Percentiles rank a stretch among this genome's conserved stretches.
Conservation (phyloP, 1,284 basidiomycete genomes). For the Cryptococcus sp. region DNA sequence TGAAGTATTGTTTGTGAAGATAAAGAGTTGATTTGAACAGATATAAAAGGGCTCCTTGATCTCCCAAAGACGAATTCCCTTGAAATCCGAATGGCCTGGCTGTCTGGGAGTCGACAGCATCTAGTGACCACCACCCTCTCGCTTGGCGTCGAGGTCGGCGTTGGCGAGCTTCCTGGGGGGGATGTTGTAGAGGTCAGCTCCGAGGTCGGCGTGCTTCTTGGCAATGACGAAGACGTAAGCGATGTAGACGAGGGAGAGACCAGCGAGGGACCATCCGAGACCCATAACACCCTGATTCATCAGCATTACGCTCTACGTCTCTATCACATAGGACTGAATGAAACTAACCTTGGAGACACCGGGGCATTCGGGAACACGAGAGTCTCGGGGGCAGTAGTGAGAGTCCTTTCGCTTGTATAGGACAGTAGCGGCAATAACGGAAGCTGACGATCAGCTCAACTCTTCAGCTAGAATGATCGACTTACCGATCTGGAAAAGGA, state of each 20-base stretch:
- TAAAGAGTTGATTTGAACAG: too few relatives aligned
- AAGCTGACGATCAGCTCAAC: constrained; percentile 5
- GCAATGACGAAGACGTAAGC: constrained; percentile 18
- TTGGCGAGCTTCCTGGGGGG: constrained; percentile 9
- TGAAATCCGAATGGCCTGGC: not conserved
- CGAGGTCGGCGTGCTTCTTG: not conserved
- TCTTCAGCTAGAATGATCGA: not conserved
- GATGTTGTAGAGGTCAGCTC: constrained; percentile 16
- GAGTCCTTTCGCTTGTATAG: constrained; percentile 22
- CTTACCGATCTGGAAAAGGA: constrained; percentile 23
- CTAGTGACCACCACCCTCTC: not conserved
- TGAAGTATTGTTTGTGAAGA: not conserved
- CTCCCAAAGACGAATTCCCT: not conserved
- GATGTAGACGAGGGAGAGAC: constrained; percentile 26
- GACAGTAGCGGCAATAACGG: constrained; percentile 22
- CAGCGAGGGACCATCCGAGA: constrained; percentile 22
- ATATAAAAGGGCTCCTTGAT: too few relatives aligned
- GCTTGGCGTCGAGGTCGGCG: constrained; percentile 11
- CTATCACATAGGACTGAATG: constrained; percentile 7
- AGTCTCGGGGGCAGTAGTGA: constrained; percentile 7
- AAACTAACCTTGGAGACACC: constrained; percentile 23
- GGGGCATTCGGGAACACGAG: constrained; percentile 15
- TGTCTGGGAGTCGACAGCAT: not conserved
- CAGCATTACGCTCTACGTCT: constrained; percentile 2
- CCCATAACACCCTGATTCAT: constrained; percentile 17